A percentile compares a stretch with the other conserved stretches of the same genome.
These are phyloP conservation scores for Cryptococcus maquisensis DNA, from an alignment of 1,284 basidiomycete genomes.

Conservation along the genomic window DNA sequence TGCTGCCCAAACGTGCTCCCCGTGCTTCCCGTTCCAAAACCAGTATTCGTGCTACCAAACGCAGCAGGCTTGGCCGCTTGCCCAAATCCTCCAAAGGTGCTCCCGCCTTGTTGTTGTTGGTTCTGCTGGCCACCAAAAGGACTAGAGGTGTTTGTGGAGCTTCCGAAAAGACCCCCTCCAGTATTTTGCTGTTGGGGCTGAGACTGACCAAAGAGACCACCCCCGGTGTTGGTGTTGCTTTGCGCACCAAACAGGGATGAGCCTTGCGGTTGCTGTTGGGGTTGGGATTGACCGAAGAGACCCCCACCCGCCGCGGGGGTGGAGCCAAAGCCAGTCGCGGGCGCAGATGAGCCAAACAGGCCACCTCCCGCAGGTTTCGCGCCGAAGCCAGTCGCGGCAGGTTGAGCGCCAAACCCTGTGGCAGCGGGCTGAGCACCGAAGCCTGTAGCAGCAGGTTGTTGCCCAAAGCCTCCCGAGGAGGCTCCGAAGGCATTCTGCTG, in stretches of 20 bases:
- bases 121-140: constrained; percentile 16
- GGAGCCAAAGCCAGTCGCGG: constrained; percentile 24
- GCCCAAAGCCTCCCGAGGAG: constrained; percentile 36
- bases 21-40: constrained; percentile 21
- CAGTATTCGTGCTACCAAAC: constrained; percentile 29
- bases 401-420: constrained; percentile 32
- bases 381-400: constrained; percentile 35
- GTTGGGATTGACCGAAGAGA: constrained; percentile 52
- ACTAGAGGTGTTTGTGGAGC: constrained; percentile 26
- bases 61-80: constrained; percentile 37
- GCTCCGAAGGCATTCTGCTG: constrained; percentile 41
- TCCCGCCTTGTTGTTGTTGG: constrained; percentile 36
- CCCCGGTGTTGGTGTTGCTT: constrained; percentile 15
- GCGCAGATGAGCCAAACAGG: constrained; percentile 41
- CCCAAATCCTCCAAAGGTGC: constrained; percentile 46
- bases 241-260: constrained; percentile 50
- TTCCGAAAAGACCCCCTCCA: constrained; percentile 49
- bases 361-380: constrained; percentile 29
- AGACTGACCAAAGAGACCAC: constrained; percentile 37
- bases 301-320: constrained; percentile 22
- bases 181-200: constrained; percentile 3
- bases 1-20: constrained; percentile 41
- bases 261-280: constrained; percentile 34
- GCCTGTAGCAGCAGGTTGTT: constrained; percentile 38
- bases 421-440: constrained; percentile 41